phyloP scores from a whole-genome alignment of 371 early-diverging fungal genomes.

The Entomophthora muscae region DNA sequence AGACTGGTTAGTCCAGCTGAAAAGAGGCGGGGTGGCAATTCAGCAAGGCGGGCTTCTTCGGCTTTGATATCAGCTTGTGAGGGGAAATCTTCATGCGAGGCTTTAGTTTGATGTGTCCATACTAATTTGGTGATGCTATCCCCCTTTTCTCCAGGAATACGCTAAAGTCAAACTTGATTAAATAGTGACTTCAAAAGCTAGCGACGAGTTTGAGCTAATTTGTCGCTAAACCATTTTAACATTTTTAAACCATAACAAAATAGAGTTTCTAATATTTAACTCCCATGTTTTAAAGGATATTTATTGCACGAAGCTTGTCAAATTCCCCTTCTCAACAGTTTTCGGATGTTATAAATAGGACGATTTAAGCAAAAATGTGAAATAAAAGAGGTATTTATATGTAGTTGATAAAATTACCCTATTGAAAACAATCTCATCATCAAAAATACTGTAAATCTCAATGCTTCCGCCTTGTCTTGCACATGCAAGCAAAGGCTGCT shows the following conservation, averaged over 20 bases:
- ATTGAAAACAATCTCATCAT: constrained; percentile 38
- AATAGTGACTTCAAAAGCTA: neutral
- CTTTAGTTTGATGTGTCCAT: constrained; percentile 60
- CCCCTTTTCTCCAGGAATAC: constrained; percentile 59
- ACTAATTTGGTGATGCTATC: constrained; percentile 60
- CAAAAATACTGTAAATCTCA: constrained; percentile 68
- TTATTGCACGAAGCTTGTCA: too few relatives aligned
- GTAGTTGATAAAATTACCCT: too few relatives aligned
- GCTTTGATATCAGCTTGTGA: constrained; percentile 20
- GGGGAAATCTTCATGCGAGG: constrained; percentile 38
- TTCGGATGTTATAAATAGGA: too few relatives aligned
- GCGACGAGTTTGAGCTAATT: too few relatives aligned
- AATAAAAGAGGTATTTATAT: too few relatives aligned
- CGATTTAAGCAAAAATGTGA: too few relatives aligned
- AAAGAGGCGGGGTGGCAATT: constrained; percentile 59
- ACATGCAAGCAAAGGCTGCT: constrained; percentile 37
- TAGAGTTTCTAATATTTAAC: too few relatives aligned
- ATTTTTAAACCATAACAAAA: too few relatives aligned
- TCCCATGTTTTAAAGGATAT: too few relatives aligned
- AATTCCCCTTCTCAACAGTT: too few relatives aligned
- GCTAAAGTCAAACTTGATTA: constrained; percentile 17
- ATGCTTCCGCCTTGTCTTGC: constrained; percentile 85
- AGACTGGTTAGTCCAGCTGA: constrained; percentile 70
- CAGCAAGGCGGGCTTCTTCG: constrained; percentile 28
- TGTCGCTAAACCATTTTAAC: too few relatives aligned